Evolutionary conservation across 2,329 filamentous ascomycete species (phyloP), one percentile per base, ranked within the genome.

Genomic region (Knoxdaviesia capensis): DNA sequence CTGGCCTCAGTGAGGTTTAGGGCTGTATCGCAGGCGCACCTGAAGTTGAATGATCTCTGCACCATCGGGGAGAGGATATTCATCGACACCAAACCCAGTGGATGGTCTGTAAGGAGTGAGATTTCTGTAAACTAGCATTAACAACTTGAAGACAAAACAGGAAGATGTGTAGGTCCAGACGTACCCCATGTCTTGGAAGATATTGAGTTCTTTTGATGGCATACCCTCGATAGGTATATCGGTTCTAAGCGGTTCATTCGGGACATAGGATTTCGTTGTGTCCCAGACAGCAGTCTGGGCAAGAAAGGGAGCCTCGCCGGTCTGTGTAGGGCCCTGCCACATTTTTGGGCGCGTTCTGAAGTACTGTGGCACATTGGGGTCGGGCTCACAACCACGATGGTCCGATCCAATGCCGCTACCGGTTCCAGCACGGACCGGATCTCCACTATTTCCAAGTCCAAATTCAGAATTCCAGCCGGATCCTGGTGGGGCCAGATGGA

Each of bases 31-130:
- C 8, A 11, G 10, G 43, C 55, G 39, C 42, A 60, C 59, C 46
- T 71, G 69, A 20, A 86, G 61, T 60, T 82, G 77, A 31, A 76
- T 63, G 40, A 85, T 80, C 44, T 78, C 74, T 0, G 79, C 70
- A 8, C 74, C 78, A 6, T 62, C 55, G 1, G 79, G 80, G 10
- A 83, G 55, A 3, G 78, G 65, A 50, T 78, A 80, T 56, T 87
- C 81, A 10, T 78, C 62, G 0, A 82, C 77, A 3, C 81, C 81
- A 48, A 85, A 86, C 1, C 81, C 81, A 0, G 77, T 71, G 43
- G 77, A 75, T 0, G 79, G 74, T 46, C 71, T 71, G 55, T 85
- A 86, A 4, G 80, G 78, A 35, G 73, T 74, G 31, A 85, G 56
- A 46, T 76, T 69, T 5, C 53, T 54, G 20, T 20, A 20, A 20